phyloP scores from a whole-genome alignment of 139 green algal genomes.

The Haematococcus sp. region DNA sequence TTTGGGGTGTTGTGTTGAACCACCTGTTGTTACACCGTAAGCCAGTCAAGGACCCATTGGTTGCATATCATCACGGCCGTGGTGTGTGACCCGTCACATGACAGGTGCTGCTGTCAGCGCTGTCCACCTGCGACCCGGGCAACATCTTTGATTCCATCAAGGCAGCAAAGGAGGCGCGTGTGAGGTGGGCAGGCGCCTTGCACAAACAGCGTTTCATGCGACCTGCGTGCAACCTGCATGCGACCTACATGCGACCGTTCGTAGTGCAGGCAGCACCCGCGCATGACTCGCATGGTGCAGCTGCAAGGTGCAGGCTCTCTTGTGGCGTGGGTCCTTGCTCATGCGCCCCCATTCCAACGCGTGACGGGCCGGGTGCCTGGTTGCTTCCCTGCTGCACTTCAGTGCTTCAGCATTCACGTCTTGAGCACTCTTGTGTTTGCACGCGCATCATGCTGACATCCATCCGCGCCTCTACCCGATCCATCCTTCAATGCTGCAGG shows the following conservation, averaged over 20 bases:
- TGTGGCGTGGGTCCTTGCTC: too few relatives aligned
- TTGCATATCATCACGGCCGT: not conserved
- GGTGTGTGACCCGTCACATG: not conserved
- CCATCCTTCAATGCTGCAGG: slow-evolving; percentile 26
- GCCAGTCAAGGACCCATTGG: too few relatives aligned
- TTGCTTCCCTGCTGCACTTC: too few relatives aligned
- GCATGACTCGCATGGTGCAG: not conserved
- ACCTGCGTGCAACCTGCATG: not conserved
- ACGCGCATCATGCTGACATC: too few relatives aligned
- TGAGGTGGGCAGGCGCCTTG: slow-evolving; percentile 28
- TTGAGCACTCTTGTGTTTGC: not conserved
- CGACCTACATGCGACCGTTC: not conserved
- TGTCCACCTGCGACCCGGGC: slow-evolving; percentile 91
- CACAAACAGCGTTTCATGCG: not conserved
- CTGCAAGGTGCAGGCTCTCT: too few relatives aligned
- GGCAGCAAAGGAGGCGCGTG: slow-evolving; percentile 34
- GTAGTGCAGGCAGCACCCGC: not conserved
- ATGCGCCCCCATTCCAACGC: too few relatives aligned
- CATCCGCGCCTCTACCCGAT: too few relatives aligned
- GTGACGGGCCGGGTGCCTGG: too few relatives aligned
- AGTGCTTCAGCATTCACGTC: not conserved
- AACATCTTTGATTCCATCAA: slow-evolving; percentile 78
- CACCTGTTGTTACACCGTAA: too few relatives aligned
- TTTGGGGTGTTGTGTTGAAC: too few relatives aligned
- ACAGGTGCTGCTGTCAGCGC: slow-evolving; percentile 78